Percentiles rank a stretch among this genome's conserved stretches.
These are phyloP conservation scores for Omphalotus olearius DNA, from an alignment of 1,284 basidiomycete species.

Conservation along the genomic window DNA sequence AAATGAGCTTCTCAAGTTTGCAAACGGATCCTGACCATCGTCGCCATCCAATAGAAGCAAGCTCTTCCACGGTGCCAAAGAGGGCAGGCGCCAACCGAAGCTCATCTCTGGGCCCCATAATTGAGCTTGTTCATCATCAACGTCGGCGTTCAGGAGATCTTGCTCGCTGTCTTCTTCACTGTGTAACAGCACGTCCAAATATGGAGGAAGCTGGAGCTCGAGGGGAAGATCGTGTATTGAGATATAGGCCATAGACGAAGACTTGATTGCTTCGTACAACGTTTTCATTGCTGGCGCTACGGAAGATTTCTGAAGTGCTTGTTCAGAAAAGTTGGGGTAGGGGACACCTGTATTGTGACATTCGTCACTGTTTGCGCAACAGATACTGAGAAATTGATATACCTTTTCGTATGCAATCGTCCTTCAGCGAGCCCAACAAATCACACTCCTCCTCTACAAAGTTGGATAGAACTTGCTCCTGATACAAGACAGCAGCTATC, in stretches of 20 bases:
- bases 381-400: slow-evolving; percentile 7
- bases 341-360: slow-evolving; percentile 42
- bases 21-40: slow-evolving; percentile 53
- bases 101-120: slow-evolving; percentile 67
- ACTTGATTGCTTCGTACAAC: slow-evolving; percentile 73
- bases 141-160: slow-evolving; percentile 31
- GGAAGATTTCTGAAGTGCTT: slow-evolving; percentile 63
- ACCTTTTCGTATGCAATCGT: slow-evolving; percentile 64
- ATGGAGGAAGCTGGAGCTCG: slow-evolving; percentile 79
- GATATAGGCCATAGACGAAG: slow-evolving; percentile 67
- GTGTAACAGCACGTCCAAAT: slow-evolving; percentile 64
- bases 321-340: slow-evolving; percentile 48
- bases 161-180: slow-evolving; percentile 54
- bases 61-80: slow-evolving; percentile 91
- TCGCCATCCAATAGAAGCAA: slow-evolving; percentile 72
- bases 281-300: slow-evolving; percentile 73
- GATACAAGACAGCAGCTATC: slow-evolving; percentile 83
- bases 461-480: slow-evolving; percentile 79
- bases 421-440: slow-evolving; percentile 61
- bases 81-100: slow-evolving; percentile 67
- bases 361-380: not conserved
- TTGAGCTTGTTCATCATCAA: slow-evolving; percentile 41
- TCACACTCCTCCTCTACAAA: slow-evolving; percentile 81
- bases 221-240: slow-evolving; percentile 73
- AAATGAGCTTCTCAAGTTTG: slow-evolving; percentile 55